A percentile compares a stretch with the other conserved stretches of the same genome.
Conservation (phyloP, 495 filamentous ascomycete species). For the Penicillium verhagenii region DNA sequence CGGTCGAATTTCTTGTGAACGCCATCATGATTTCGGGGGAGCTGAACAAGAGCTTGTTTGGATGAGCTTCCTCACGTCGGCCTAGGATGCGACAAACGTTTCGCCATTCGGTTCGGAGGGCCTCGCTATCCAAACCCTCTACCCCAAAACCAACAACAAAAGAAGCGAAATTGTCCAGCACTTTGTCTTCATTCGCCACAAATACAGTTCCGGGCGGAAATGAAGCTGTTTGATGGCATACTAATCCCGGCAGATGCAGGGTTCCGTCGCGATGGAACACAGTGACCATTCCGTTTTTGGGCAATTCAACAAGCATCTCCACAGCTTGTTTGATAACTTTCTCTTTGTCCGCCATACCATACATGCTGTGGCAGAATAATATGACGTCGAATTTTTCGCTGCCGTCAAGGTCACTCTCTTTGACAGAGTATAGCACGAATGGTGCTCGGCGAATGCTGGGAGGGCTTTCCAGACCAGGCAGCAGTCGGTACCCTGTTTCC, state of each 20-base stretch:
- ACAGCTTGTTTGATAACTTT: conserved; percentile 50
- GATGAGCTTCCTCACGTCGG: conserved; percentile 39
- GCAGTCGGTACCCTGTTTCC: conserved; percentile 33
- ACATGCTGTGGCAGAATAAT: conserved; percentile 65
- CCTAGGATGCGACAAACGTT: conserved; percentile 52
- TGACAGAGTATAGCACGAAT: conserved; percentile 34
- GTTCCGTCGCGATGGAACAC: conserved; percentile 54
- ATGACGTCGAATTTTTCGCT: conserved; percentile 54
- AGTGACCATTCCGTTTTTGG: conserved; percentile 48
- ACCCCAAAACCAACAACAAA: conserved; percentile 53
- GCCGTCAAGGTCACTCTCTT: conserved; percentile 17
- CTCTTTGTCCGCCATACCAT: conserved; percentile 55
- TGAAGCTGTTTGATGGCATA: conserved; percentile 50
- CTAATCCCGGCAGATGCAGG: conserved; percentile 48
- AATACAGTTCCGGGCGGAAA: conserved; percentile 50
- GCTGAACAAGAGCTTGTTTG: conserved; percentile 50
- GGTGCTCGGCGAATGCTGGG: conserved; percentile 46
- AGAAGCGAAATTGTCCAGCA: conserved; percentile 52
- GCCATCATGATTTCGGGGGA: conserved; percentile 51
- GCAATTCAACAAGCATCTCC: conserved; percentile 47
- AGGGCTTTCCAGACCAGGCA: conserved; percentile 47
- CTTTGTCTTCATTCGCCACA: conserved; percentile 48
- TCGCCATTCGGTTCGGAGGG: conserved; percentile 46
- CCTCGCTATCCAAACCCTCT: conserved; percentile 36
- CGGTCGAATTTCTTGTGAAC: conserved; percentile 50